Percentiles rank a stretch among this genome's conserved stretches.
Conservation (phyloP, 306 rosid genomes). For the Chamaecrista fasciculata region DNA sequence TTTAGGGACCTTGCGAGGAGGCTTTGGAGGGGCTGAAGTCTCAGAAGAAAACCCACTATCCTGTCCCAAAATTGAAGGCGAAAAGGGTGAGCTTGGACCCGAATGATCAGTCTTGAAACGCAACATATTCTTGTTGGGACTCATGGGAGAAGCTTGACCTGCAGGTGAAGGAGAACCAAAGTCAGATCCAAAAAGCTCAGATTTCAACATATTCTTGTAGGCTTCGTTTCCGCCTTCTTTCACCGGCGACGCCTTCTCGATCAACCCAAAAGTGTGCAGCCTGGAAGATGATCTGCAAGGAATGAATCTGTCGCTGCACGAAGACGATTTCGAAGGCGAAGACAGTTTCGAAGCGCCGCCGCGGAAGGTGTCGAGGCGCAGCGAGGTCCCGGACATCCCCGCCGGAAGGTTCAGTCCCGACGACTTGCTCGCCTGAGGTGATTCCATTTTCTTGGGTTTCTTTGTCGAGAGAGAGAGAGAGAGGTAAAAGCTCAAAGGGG, state of each 20-base stretch:
- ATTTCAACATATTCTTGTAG: slow-evolving; percentile 65
- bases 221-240: slow-evolving; percentile 90
- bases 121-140: slow-evolving; percentile 91
- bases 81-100: slow-evolving; percentile 74
- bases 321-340: slow-evolving; percentile 51
- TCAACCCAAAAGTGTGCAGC: slow-evolving; percentile 83
- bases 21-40: slow-evolving; percentile 82
- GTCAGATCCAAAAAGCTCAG: slow-evolving; percentile 92
- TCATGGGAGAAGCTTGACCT: slow-evolving; percentile 62
- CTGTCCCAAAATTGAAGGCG: slow-evolving; percentile 68
- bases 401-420: slow-evolving; percentile 76
- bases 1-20: slow-evolving; percentile 93
- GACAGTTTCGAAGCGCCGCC: slow-evolving; percentile 54
- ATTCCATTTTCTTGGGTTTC: slow-evolving; percentile 52
- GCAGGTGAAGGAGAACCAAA: slow-evolving; percentile 77
- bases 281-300: slow-evolving; percentile 94
- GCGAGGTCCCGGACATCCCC: slow-evolving; percentile 77
- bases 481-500: neutral
- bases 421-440: slow-evolving; percentile 51
- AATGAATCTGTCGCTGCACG: slow-evolving; percentile 92
- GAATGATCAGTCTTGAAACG: slow-evolving; percentile 79
- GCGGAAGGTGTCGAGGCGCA: slow-evolving; percentile 60
- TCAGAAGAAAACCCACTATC: slow-evolving; percentile 52
- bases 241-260: slow-evolving; percentile 74
- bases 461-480: neutral